Evolutionary conservation across 2,329 filamentous ascomycete genomes (phyloP).

Genomic region (Aaosphaeria pasadenensis): DNA sequence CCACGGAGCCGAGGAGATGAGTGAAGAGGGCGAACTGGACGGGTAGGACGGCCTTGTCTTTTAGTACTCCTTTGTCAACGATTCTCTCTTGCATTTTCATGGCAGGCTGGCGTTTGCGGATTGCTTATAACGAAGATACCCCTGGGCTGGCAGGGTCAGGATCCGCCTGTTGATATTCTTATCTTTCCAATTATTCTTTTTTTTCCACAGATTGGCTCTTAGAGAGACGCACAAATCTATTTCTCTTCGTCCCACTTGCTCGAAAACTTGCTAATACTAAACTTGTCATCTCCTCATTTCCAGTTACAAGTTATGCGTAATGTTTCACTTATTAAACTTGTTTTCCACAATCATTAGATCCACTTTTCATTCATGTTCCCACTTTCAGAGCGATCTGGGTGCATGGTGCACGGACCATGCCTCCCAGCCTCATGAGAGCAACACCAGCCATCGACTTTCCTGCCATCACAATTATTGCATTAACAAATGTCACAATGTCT

Average conservation of each 20-base stretch:
- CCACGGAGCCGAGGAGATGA: slow-evolving; percentile 25
- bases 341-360: too few relatives aligned
- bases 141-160: slow-evolving; percentile 2
- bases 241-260: too few relatives aligned
- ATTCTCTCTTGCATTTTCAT: too few relatives aligned
- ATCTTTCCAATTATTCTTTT: too few relatives aligned
- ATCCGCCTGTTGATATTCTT: neutral
- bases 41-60: slow-evolving; percentile 25
- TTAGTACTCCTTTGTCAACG: too few relatives aligned
- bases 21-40: slow-evolving; percentile 49
- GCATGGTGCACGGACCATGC: slow-evolving; percentile 31
- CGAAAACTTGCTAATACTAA: too few relatives aligned
- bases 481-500: slow-evolving; percentile 13
- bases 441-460: slow-evolving; percentile 29
- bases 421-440: slow-evolving; percentile 13
- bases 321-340: too few relatives aligned
- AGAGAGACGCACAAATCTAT: too few relatives aligned
- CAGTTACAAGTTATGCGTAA: too few relatives aligned
- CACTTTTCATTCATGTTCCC: too few relatives aligned
- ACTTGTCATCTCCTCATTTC: too few relatives aligned
- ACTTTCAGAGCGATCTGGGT: slow-evolving; percentile 43
- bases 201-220: too few relatives aligned
- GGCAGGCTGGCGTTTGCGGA: neutral
- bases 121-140: slow-evolving; percentile 1
- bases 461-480: slow-evolving; percentile 19